These are phyloP conservation scores for Nitzschia sp. DNA, from an alignment of 108 stramenopile genomes.

Conservation along the genomic window DNA sequence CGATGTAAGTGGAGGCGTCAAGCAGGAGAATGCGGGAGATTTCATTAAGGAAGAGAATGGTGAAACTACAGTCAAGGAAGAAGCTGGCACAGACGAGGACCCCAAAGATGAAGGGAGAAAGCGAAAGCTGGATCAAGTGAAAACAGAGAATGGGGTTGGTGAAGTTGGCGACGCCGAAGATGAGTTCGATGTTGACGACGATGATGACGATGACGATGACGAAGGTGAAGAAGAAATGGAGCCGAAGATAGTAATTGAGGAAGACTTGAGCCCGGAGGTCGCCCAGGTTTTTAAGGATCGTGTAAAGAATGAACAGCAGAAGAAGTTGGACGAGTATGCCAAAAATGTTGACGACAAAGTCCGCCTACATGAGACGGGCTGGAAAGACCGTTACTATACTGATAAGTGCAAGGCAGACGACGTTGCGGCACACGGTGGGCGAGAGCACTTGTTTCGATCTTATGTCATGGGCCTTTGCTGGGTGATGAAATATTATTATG, in stretches of 20 bases:
- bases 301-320: slow-evolving; percentile 64
- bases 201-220: slow-evolving; percentile 39
- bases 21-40: background rate
- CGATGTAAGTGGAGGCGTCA: too few species aligned
- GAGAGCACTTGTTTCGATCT: slow-evolving; percentile 86
- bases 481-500: slow-evolving; percentile 99
- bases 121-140: slow-evolving; percentile 27
- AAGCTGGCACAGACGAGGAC: slow-evolving; percentile 17
- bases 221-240: slow-evolving; percentile 51
- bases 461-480: slow-evolving; percentile 98
- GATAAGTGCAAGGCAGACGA: slow-evolving; percentile 97
- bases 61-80: background rate
- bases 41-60: slow-evolving; percentile 3
- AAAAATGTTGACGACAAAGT: slow-evolving; percentile 90
- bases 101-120: slow-evolving; percentile 25
- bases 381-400: slow-evolving; percentile 96
- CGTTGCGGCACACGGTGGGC: slow-evolving; percentile 84
- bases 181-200: slow-evolving; percentile 37
- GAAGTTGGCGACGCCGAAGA: slow-evolving; percentile 48
- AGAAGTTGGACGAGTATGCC: slow-evolving; percentile 81
- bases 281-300: slow-evolving; percentile 75
- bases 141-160: slow-evolving; percentile 25
- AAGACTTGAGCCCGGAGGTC: slow-evolving; percentile 49
- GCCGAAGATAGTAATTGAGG: slow-evolving; percentile 20
- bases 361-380: slow-evolving; percentile 91